Conservation (phyloP, 768 basidiomycete species). For the Phanerochaete carnosa region DNA sequence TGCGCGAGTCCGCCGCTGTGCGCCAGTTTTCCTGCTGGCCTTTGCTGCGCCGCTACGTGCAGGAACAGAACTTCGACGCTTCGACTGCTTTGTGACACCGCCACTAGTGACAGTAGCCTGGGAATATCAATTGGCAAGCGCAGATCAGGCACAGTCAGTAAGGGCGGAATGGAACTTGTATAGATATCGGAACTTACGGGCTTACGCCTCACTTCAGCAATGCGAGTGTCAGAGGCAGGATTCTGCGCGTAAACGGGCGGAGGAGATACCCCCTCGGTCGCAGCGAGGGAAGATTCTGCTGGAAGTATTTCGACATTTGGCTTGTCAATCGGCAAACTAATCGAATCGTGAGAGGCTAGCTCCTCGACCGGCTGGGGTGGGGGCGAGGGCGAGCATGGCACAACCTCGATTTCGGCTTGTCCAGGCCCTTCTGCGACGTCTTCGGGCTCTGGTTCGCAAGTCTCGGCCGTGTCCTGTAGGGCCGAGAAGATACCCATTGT, state of each 20-base stretch:
- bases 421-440: neutral
- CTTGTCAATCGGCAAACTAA: neutral
- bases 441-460: neutral
- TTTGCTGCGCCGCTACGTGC: neutral
- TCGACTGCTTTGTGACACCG: slow-evolving; percentile 18
- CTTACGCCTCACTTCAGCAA: neutral
- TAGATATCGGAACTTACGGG: neutral
- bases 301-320: neutral
- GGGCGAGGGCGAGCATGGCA: neutral
- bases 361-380: neutral
- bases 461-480: neutral
- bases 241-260: neutral
- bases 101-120: slow-evolving; percentile 18
- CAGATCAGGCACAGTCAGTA: slow-evolving; percentile 5
- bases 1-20: neutral
- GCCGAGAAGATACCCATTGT: neutral
- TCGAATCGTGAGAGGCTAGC: neutral
- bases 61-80: slow-evolving; percentile 18
- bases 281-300: neutral
- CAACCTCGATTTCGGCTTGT: neutral
- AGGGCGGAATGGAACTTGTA: neutral
- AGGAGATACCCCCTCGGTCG: neutral
- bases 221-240: neutral
- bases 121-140: neutral
- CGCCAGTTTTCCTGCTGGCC: neutral